Percentiles rank a stretch among this genome's conserved stretches.
Conservation (phyloP, 2,329 filamentous ascomycete species). For the Fusarium xylarioides region DNA sequence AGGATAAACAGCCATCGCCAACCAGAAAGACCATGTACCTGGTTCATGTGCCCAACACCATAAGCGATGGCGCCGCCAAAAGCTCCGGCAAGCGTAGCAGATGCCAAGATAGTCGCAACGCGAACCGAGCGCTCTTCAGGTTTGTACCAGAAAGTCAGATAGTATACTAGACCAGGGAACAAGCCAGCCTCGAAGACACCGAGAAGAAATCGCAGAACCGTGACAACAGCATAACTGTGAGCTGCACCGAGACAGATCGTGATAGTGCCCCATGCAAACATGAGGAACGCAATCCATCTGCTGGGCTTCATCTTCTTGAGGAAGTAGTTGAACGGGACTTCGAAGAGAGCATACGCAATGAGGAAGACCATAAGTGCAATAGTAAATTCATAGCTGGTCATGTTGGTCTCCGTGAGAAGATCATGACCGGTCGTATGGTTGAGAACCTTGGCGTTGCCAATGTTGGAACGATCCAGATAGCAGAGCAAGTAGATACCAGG, state of each 20-base stretch:
- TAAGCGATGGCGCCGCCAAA: slow-evolving; percentile 77
- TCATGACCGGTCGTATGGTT: slow-evolving; percentile 47
- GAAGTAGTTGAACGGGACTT: slow-evolving; percentile 56
- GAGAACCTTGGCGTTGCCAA: slow-evolving; percentile 53
- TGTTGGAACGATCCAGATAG: slow-evolving; percentile 62
- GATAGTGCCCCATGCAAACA: slow-evolving; percentile 48
- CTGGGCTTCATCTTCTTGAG: slow-evolving; percentile 59
- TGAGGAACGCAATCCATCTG: slow-evolving; percentile 52
- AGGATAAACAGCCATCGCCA: slow-evolving; percentile 73
- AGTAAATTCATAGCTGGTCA: slow-evolving; percentile 64
- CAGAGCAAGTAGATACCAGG: slow-evolving; percentile 50
- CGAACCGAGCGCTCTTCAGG: slow-evolving; percentile 72
- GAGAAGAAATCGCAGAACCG: slow-evolving; percentile 44
- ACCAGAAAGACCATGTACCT: slow-evolving; percentile 64
- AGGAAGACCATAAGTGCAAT: slow-evolving; percentile 51
- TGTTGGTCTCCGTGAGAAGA: slow-evolving; percentile 56
- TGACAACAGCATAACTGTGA: slow-evolving; percentile 45
- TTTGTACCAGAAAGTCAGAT: slow-evolving; percentile 75
- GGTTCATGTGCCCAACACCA: slow-evolving; percentile 74
- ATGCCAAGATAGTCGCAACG: slow-evolving; percentile 73
- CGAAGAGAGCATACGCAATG: slow-evolving; percentile 65
- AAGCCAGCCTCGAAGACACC: slow-evolving; percentile 46
- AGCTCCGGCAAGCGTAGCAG: slow-evolving; percentile 73
- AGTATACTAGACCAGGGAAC: slow-evolving; percentile 39
- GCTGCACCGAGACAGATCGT: slow-evolving; percentile 55